These are phyloP conservation scores for Protomyces pachydermus DNA, from an alignment of 1,139 yeast species.

Conservation along the genomic window DNA sequence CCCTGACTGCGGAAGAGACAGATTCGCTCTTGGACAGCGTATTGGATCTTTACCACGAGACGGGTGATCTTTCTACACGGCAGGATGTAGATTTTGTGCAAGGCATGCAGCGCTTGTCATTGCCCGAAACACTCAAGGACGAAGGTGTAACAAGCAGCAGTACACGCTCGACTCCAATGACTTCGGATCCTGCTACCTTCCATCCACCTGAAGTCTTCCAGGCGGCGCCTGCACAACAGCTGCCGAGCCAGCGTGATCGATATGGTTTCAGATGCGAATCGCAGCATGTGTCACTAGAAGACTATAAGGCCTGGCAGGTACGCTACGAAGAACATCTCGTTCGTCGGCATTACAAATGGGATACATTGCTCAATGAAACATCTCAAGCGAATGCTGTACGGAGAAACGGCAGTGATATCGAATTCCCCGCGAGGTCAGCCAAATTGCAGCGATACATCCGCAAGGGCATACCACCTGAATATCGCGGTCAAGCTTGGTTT, in stretches of 20 bases:
- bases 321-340: conserved; percentile 49
- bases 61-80: neutral
- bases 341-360: conserved; percentile 74
- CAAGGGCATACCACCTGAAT: conserved; percentile 91
- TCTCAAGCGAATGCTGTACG: conserved; percentile 42
- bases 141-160: neutral
- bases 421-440: conserved; percentile 82
- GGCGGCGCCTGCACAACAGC: neutral
- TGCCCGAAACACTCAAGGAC: neutral
- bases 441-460: conserved; percentile 77
- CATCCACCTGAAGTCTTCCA: neutral
- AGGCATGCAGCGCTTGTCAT: neutral
- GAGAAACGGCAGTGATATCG: conserved; percentile 30
- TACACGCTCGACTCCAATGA: neutral
- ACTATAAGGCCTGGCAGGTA: conserved; percentile 23
- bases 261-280: conserved; percentile 22
- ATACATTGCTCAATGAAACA: conserved; percentile 50
- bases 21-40: conserved; percentile 10
- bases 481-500: conserved; percentile 98
- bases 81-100: neutral
- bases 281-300: conserved; percentile 4
- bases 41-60: conserved; percentile 18
- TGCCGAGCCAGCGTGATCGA: conserved; percentile 5
- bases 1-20: neutral
- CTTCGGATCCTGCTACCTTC: neutral